Conservation (phyloP, 2,329 filamentous ascomycete genomes). For the Alternaria brassicae region DNA sequence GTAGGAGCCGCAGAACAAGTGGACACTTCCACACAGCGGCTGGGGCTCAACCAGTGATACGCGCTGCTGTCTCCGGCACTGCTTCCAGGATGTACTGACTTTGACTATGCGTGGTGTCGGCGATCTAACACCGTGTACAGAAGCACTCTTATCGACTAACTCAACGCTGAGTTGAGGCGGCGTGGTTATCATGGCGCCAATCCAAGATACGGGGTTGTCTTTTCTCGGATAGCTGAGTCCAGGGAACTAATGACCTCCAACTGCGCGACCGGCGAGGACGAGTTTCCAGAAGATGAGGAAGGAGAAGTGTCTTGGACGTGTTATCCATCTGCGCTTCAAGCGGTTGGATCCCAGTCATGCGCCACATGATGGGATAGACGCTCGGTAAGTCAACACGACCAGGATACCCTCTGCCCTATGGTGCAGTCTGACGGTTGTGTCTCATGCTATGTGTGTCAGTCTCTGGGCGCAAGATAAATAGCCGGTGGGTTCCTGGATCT, state of each 20-base stretch:
- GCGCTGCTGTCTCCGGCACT: slow-evolving; percentile 2
- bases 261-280: not conserved
- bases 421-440: not conserved
- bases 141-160: not conserved
- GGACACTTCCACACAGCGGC: slow-evolving; percentile 2
- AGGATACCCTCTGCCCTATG: not conserved
- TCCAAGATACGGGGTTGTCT: not conserved
- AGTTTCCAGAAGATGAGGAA: slow-evolving; percentile 11
- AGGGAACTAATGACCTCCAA: not conserved
- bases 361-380: slow-evolving; percentile 15
- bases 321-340: slow-evolving; percentile 17
- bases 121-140: slow-evolving; percentile 1
- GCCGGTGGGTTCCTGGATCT: slow-evolving; percentile 24
- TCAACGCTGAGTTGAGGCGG: slow-evolving; percentile 3
- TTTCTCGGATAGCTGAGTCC: not conserved
- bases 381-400: not conserved
- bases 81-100: not conserved
- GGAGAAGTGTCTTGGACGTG: not conserved
- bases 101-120: not conserved
- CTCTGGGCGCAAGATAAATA: slow-evolving; percentile 9
- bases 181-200: not conserved
- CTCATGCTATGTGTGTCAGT: not conserved
- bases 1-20: slow-evolving; percentile 36
- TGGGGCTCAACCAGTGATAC: slow-evolving; percentile 2
- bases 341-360: slow-evolving; percentile 25